Evolutionary conservation across 1,284 basidiomycete genomes (phyloP).

Genomic region (Cutaneotrichosporon sp.): DNA sequence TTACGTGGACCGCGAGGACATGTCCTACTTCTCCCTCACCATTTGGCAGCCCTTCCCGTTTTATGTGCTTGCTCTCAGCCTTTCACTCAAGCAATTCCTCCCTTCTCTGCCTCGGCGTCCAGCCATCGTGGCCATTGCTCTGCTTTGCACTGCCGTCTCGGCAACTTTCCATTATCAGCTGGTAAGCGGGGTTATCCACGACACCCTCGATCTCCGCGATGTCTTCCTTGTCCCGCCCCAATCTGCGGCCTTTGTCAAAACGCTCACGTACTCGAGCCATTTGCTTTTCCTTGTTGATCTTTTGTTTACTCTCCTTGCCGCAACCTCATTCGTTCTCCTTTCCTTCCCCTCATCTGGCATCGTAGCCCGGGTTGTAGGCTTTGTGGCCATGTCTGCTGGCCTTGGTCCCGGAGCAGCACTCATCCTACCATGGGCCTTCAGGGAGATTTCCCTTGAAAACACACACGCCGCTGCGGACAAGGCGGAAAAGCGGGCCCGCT

Average conservation of each 20-base stretch:
- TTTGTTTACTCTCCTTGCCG: background rate
- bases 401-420: constrained; percentile 14
- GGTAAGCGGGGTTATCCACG: background rate
- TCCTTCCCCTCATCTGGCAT: background rate
- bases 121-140: constrained; percentile 5
- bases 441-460: background rate
- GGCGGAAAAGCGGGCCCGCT: too few species aligned
- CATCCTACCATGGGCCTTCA: constrained; percentile 12
- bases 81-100: constrained; percentile 7
- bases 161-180: constrained; percentile 4
- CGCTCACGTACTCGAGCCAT: constrained; percentile 6
- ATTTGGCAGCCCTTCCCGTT: constrained; percentile 19
- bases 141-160: constrained; percentile 1
- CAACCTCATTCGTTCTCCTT: background rate
- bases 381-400: background rate
- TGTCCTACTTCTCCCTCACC: constrained; percentile 4
- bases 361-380: background rate
- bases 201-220: background rate
- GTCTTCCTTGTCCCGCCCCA: constrained; percentile 4
- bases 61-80: constrained; percentile 8
- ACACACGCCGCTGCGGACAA: too few species aligned
- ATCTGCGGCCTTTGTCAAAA: too few species aligned
- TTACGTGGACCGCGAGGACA: background rate
- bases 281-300: constrained; percentile 11
- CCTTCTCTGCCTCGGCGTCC: background rate